These are phyloP conservation scores for Somion occarium DNA, from an alignment of 1,284 basidiomycete genomes.

Conservation along the genomic window DNA sequence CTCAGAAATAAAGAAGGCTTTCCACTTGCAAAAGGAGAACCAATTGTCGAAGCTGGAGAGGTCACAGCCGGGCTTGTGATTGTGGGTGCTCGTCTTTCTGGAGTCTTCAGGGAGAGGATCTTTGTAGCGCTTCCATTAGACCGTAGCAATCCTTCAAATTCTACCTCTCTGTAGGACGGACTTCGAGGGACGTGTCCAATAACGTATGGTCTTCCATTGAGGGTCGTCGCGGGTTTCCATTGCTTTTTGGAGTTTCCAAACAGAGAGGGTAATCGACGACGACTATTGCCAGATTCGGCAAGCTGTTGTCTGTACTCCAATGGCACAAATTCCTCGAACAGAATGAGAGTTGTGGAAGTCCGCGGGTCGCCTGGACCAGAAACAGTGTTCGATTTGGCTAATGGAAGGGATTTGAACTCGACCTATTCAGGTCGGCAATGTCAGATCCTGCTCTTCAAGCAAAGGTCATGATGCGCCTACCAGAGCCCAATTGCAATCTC, in stretches of 20 bases:
- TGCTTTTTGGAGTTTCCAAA: constrained; percentile 40
- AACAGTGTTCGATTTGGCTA: constrained; percentile 26
- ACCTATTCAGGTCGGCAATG: constrained; percentile 43
- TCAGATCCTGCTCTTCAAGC: constrained; percentile 4
- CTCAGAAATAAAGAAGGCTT: constrained; percentile 11
- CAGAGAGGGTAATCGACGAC: constrained; percentile 33
- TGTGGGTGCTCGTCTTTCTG: constrained; percentile 9
- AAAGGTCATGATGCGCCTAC: constrained; percentile 40
- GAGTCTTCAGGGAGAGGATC: constrained; percentile 44
- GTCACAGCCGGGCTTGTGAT: constrained; percentile 6
- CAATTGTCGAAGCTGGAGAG: constrained; percentile 11
- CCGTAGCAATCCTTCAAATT: constrained; percentile 75
- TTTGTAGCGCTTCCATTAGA: constrained; percentile 53
- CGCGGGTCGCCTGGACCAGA: constrained; percentile 45
- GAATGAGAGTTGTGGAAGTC: constrained; percentile 54
- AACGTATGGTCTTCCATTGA: constrained; percentile 73
- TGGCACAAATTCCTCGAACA: constrained; percentile 88
- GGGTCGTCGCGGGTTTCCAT: constrained; percentile 74
- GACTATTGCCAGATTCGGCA: constrained; percentile 31
- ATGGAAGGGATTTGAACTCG: constrained; percentile 73
- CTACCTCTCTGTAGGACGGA: constrained; percentile 60
- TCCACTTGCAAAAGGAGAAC: constrained; percentile 5
- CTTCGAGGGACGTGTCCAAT: constrained; percentile 63
- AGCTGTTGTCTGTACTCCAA: constrained; percentile 80
- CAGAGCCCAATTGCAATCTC: constrained; percentile 89